These are phyloP conservation scores for Colletotrichum musae DNA, from an alignment of 2,329 filamentous ascomycete genomes.

Conservation along the genomic window DNA sequence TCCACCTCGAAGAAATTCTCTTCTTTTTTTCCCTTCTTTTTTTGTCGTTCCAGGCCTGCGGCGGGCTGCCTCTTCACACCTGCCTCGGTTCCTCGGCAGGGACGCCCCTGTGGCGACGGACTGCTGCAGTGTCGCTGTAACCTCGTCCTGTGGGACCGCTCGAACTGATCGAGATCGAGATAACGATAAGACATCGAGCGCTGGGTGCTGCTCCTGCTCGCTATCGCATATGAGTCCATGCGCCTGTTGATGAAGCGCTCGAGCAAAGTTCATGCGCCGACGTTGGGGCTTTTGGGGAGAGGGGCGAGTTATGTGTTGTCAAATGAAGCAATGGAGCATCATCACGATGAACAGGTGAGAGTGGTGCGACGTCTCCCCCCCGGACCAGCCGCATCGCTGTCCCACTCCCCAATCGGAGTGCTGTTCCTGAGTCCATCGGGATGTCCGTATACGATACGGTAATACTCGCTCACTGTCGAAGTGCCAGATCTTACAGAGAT, in stretches of 20 bases:
- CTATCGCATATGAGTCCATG: conserved; percentile 13
- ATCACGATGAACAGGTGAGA: not conserved
- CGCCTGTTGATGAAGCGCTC: not conserved
- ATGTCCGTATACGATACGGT: conserved; percentile 13
- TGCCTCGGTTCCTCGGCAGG: conserved; percentile 10
- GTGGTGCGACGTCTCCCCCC: not conserved
- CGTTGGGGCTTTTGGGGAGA: conserved; percentile 14
- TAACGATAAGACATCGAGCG: conserved; percentile 30
- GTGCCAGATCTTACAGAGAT: too few relatives aligned
- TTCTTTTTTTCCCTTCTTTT: too few relatives aligned
- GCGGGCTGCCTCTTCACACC: not conserved
- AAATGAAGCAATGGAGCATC: too few relatives aligned
- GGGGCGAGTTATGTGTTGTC: not conserved
- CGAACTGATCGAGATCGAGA: conserved; percentile 32
- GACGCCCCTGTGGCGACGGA: conserved; percentile 2
- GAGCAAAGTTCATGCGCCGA: conserved; percentile 12
- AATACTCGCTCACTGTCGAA: not conserved
- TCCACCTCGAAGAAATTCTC: not conserved
- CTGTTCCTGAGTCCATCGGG: conserved; percentile 18
- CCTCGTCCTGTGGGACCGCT: not conserved
- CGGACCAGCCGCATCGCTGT: not conserved
- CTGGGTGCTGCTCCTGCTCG: not conserved
- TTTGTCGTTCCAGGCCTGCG: too few relatives aligned
- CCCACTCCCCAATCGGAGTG: conserved; percentile 16
- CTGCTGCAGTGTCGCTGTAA: not conserved